Evolutionary conservation across 192 early-diverging fungal genomes (phyloP).

Genomic region (Gaertneriomyces sp.): DNA sequence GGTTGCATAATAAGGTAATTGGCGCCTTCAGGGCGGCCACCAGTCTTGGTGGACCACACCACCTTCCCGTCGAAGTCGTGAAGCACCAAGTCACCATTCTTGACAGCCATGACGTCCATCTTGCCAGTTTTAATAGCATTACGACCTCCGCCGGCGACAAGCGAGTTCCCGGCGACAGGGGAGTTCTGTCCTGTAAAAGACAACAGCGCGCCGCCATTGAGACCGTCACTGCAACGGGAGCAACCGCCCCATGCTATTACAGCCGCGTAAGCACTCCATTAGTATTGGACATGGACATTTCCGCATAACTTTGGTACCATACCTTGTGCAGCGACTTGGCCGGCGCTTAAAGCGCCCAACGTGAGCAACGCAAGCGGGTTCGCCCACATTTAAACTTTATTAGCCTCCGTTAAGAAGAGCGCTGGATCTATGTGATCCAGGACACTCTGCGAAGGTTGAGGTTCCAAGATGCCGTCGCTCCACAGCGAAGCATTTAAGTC

Average conservation of each 20-base stretch:
- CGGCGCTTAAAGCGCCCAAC: neutral
- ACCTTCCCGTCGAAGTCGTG: slow-evolving; percentile 4
- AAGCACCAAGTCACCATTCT: neutral
- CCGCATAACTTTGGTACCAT: neutral
- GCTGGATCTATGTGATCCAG: too few species aligned
- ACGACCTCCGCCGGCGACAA: slow-evolving; percentile 3
- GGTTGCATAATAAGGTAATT: slow-evolving; percentile 1
- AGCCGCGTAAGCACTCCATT: neutral
- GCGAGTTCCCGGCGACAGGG: slow-evolving; percentile 4
- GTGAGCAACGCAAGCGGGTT: too few species aligned
- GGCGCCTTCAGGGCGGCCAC: neutral
- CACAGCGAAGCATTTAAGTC: too few species aligned
- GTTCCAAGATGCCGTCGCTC: too few species aligned
- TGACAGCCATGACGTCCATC: neutral
- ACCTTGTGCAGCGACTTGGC: slow-evolving; percentile 4
- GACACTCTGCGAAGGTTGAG: too few species aligned
- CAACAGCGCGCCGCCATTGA: neutral
- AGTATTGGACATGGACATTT: neutral
- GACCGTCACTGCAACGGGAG: neutral
- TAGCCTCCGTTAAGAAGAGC: too few species aligned
- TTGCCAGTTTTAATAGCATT: slow-evolving; percentile 6
- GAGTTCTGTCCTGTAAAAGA: neutral
- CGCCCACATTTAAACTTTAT: too few species aligned
- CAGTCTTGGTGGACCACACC: neutral
- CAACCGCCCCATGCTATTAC: slow-evolving; percentile 4